These are phyloP conservation scores for Ricinus communis DNA, from an alignment of 345 rosid genomes.

Conservation along the genomic window DNA sequence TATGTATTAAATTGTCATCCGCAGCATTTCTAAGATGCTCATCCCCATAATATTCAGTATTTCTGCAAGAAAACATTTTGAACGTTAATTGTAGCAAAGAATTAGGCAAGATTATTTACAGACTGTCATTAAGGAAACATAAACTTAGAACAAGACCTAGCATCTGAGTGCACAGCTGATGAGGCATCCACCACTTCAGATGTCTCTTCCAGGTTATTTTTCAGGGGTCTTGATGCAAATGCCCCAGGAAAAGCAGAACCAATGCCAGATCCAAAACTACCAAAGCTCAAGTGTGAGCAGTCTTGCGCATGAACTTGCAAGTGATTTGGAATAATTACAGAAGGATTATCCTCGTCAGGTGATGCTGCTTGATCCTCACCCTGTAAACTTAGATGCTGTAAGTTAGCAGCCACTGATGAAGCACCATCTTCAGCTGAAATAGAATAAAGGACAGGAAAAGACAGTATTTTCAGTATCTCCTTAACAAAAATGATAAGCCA, in stretches of 20 bases:
- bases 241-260: slow-evolving; percentile 46
- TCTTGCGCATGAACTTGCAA: slow-evolving; percentile 77
- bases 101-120: neutral
- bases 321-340: slow-evolving; percentile 92
- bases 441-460: neutral
- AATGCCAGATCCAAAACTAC: slow-evolving; percentile 79
- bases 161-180: slow-evolving; percentile 52
- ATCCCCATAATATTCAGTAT: slow-evolving; percentile 68
- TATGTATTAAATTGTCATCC: slow-evolving; percentile 56
- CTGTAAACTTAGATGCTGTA: slow-evolving; percentile 58
- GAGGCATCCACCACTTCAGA: slow-evolving; percentile 52
- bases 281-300: slow-evolving; percentile 93
- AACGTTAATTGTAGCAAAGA: neutral
- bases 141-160: slow-evolving; percentile 45
- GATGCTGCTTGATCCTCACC: slow-evolving; percentile 48
- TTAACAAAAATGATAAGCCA: slow-evolving; percentile 6
- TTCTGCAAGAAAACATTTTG: slow-evolving; percentile 42
- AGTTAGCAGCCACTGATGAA: slow-evolving; percentile 49
- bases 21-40: slow-evolving; percentile 57
- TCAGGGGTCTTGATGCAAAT: slow-evolving; percentile 51
- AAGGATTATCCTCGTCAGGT: slow-evolving; percentile 65
- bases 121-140: neutral
- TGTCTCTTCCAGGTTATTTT: slow-evolving; percentile 58
- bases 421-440: slow-evolving; percentile 63
- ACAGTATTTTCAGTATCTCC: neutral